Conservation (phyloP, 2,329 filamentous ascomycete genomes). For the Colletotrichum aenigma region DNA sequence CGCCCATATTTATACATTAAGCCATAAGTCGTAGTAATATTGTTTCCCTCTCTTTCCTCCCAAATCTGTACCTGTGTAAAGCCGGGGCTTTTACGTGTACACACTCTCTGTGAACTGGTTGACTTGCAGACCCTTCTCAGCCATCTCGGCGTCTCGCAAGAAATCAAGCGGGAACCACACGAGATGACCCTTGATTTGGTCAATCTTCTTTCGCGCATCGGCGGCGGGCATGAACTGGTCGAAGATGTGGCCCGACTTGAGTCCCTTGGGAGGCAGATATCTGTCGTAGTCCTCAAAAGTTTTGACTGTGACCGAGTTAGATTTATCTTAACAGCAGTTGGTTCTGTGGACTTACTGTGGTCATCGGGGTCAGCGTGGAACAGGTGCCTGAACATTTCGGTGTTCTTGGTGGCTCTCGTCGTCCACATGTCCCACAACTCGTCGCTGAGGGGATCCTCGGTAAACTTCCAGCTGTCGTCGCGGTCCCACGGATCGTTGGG, state of each 20-base stretch:
- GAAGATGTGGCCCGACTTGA: constrained; percentile 86
- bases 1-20: constrained; percentile 4
- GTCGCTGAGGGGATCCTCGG: constrained; percentile 73
- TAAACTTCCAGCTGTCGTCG: constrained; percentile 67
- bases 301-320: constrained; percentile 60
- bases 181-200: constrained; percentile 80
- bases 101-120: constrained; percentile 89
- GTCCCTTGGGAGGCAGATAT: constrained; percentile 72
- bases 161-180: constrained; percentile 97
- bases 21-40: background rate
- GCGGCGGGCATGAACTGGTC: constrained; percentile 76
- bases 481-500: constrained; percentile 67
- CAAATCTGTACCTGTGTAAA: constrained; percentile 52
- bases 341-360: constrained; percentile 57
- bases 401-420: constrained; percentile 70
- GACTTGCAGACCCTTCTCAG: constrained; percentile 84
- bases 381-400: constrained; percentile 75
- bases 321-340: background rate
- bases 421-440: constrained; percentile 75
- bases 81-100: constrained; percentile 60
- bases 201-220: constrained; percentile 76
- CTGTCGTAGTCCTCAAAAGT: constrained; percentile 89
- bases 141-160: constrained; percentile 83
- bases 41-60: background rate
- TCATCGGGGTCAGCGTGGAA: constrained; percentile 93